These are phyloP conservation scores for Tolypocladium ophioglossoides DNA, from an alignment of 2,329 filamentous ascomycete species.

Conservation along the genomic window DNA sequence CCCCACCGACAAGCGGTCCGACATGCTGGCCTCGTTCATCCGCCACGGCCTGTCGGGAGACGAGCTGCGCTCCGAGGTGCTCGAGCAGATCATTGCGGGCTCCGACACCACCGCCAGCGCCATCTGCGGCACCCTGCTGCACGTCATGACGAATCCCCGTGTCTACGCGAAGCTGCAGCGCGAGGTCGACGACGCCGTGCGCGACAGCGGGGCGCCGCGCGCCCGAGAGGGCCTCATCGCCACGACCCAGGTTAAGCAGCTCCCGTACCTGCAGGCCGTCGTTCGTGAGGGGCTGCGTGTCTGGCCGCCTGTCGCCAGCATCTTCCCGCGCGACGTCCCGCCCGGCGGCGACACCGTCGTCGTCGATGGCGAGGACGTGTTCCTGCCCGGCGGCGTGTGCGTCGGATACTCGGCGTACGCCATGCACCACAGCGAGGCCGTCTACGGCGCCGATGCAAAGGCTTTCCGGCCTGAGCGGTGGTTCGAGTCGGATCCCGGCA, in stretches of 20 bases:
- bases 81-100: conserved; percentile 31
- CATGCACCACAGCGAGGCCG: conserved; percentile 15
- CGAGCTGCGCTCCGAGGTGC: conserved; percentile 19
- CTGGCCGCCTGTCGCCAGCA: conserved; percentile 29
- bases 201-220: conserved; percentile 22
- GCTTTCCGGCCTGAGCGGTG: conserved; percentile 21
- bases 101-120: conserved; percentile 36
- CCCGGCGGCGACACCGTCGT: conserved; percentile 17
- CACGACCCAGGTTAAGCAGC: conserved; percentile 20
- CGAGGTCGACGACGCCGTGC: conserved; percentile 38
- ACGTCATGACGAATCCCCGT: conserved; percentile 37
- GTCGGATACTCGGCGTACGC: conserved; percentile 19
- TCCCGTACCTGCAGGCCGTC: conserved; percentile 38
- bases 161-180: conserved; percentile 33
- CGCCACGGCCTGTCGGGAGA: conserved; percentile 23
- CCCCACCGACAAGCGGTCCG: conserved; percentile 15
- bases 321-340: conserved; percentile 21
- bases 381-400: conserved; percentile 15
- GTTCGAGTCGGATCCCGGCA: conserved; percentile 20
- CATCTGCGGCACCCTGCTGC: conserved; percentile 36
- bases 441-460: conserved; percentile 20
- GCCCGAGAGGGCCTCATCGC: conserved; percentile 29
- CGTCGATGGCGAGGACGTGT: conserved; percentile 25
- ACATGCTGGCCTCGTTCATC: conserved; percentile 32
- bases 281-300: conserved; percentile 38